Conservation (phyloP, 495 filamentous ascomycete species). For the Penicillium mononematosum region DNA sequence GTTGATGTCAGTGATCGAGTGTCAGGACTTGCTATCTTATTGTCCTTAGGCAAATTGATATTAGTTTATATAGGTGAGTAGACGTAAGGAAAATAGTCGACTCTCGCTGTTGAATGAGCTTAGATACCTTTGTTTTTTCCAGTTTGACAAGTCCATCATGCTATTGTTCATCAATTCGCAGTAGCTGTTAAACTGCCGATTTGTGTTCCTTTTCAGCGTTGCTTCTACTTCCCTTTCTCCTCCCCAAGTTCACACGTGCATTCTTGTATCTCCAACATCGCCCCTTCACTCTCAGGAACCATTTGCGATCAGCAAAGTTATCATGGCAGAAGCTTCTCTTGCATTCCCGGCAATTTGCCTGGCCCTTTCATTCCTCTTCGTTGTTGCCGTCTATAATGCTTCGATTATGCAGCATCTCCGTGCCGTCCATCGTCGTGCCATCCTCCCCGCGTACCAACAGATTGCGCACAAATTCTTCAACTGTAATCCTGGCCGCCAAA, state of each 20-base stretch:
- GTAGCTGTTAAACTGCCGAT: not conserved
- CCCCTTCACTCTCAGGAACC: not conserved
- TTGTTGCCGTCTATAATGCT: constrained; percentile 10
- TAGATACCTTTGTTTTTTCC: not conserved
- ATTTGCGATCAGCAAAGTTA: not conserved
- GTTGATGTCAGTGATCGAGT: not conserved
- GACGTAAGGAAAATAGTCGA: not conserved
- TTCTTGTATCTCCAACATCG: not conserved
- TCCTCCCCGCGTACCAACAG: not conserved
- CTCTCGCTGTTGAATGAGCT: not conserved
- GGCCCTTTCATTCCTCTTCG: constrained; percentile 20
- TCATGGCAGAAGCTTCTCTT: constrained; percentile 15
- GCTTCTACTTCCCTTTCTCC: not conserved
- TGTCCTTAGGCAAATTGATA: not conserved
- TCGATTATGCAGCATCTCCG: not conserved
- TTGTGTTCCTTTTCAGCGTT: not conserved
- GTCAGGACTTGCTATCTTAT: not conserved
- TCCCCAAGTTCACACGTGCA: not conserved
- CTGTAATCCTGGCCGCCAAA: too few species aligned
- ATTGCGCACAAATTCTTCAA: not conserved
- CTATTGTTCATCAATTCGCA: not conserved
- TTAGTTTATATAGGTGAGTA: not conserved
- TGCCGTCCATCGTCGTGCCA: not conserved
- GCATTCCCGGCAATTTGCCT: constrained; percentile 19
- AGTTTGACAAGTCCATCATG: not conserved